Conservation (phyloP, 306 rosid genomes). For the Rubus idaeus region DNA sequence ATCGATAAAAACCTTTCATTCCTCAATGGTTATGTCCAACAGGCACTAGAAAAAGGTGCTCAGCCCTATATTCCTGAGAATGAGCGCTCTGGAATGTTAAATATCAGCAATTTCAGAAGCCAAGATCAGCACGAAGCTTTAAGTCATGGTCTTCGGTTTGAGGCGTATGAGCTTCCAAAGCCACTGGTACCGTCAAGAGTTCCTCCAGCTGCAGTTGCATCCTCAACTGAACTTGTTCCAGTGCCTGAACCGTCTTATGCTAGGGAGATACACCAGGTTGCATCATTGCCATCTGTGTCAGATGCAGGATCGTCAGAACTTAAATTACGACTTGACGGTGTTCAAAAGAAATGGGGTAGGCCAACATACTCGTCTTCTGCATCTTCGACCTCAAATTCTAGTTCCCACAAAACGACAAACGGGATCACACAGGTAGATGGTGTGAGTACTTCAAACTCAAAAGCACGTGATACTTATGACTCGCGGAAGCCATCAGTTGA, state of each 20-base stretch:
- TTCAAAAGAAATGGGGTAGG: constrained; percentile 85
- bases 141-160: constrained; percentile 70
- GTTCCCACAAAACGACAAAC: constrained; percentile 57
- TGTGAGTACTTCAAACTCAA: constrained; percentile 41
- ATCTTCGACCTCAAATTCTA: constrained; percentile 40
- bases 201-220: constrained; percentile 41
- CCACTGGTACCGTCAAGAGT: constrained; percentile 50
- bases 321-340: constrained; percentile 82
- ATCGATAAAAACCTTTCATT: constrained; percentile 65
- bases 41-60: constrained; percentile 70
- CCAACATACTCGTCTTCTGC: constrained; percentile 55
- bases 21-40: constrained; percentile 61
- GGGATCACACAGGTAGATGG: constrained; percentile 53
- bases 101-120: constrained; percentile 46
- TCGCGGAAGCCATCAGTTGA: constrained; percentile 57
- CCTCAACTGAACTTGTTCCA: constrained; percentile 64
- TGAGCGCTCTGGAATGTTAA: constrained; percentile 48
- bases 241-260: constrained; percentile 60
- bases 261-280: constrained; percentile 52
- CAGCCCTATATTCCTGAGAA: constrained; percentile 74
- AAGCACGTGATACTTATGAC: constrained; percentile 49
- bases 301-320: constrained; percentile 60
- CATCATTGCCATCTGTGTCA: constrained; percentile 45
- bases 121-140: constrained; percentile 62
- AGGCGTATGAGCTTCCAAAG: constrained; percentile 80